Percentiles rank a stretch among this genome's conserved stretches.
Evolutionary conservation across 2,329 filamentous ascomycete genomes (phyloP).

Genomic region (Gnomoniopsis smithogilvyi): DNA sequence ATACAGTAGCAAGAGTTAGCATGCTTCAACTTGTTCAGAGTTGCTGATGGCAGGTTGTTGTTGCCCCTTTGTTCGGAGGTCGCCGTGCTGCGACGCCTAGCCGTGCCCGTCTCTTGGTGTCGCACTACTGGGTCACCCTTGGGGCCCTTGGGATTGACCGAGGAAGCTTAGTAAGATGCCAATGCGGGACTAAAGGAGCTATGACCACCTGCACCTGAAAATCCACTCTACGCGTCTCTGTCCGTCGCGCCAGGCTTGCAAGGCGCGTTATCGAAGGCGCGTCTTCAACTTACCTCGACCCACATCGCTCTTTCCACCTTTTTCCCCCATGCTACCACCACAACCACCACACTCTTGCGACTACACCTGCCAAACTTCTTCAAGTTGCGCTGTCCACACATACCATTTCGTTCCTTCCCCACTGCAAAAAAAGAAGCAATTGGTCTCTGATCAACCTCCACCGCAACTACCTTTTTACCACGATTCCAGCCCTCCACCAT

Average conservation of each 20-base stretch:
- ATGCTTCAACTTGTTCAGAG: not conserved
- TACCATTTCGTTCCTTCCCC: conserved; percentile 10
- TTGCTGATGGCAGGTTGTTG: not conserved
- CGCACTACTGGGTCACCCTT: too few relatives aligned
- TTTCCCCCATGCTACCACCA: not conserved
- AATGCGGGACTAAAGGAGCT: not conserved
- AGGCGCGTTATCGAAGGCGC: not conserved
- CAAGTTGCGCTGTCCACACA: not conserved
- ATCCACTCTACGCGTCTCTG: not conserved
- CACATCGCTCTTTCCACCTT: not conserved
- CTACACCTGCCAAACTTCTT: not conserved
- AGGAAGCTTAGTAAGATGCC: not conserved
- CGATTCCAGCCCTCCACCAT: conserved; percentile 17
- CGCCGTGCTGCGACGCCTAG: not conserved
- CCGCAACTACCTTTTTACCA: conserved; percentile 16
- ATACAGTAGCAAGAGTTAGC: not conserved
- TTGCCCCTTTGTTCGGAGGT: not conserved
- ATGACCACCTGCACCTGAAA: not conserved
- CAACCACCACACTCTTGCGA: not conserved
- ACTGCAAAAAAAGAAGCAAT: not conserved
- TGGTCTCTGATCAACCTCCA: not conserved
- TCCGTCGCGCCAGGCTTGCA: not conserved
- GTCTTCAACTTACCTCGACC: not conserved
- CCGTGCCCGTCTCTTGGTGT: not conserved
- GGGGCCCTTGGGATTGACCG: too few relatives aligned